Evolutionary conservation across 768 basidiomycete genomes (phyloP), one percentile per base, ranked within the genome.

Genomic region (Suillus lakei): DNA sequence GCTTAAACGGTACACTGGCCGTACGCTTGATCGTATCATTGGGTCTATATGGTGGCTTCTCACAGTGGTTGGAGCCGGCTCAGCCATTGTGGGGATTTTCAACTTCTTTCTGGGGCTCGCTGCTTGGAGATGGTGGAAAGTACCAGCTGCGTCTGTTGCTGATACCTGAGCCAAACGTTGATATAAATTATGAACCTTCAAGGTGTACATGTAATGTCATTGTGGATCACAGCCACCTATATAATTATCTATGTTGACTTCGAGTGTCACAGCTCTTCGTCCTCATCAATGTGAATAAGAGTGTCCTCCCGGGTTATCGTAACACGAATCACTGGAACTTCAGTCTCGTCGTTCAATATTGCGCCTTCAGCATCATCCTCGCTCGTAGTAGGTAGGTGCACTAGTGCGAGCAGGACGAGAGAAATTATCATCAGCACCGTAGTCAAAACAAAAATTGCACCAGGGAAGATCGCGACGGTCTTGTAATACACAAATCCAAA

Each of bases 1-100:
- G 16, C 39, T 85, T 62, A 93, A 93, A 78, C 85, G 85, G 53
- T 86, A 87, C 72, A 74, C 78, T 0, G 96, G 96, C 3, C 85
- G 88, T 43, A 69, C 73, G 0, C 76, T 95, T 50, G 96, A 95
- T 74, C 87, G 92, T 64, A 64, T 89, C 48, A 76, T 97, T 62
- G 97, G 97, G 12, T 82, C 88, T 66, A 76, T 85, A 10, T 98
- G 96, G 96, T 92, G 86, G 83, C 48, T 91, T 12, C 76, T 96
- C 67, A 83, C 88, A 26, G 64, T 92, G 43, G 74, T 95, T 23
- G 96, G 96, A 26, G 90, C 90, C 28, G 95, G 95, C 28, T 90
- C 90, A 23, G 81, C 84, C 2, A 71, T 81, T n/a, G 73, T 93
- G 64, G 93, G 93, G 0, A 67, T 91, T 38, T 87, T 89, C 70